Evolutionary conservation across 495 filamentous ascomycete species (phyloP), one percentile per base, ranked within the genome.

Genomic region (Penicillium flavigenum): DNA sequence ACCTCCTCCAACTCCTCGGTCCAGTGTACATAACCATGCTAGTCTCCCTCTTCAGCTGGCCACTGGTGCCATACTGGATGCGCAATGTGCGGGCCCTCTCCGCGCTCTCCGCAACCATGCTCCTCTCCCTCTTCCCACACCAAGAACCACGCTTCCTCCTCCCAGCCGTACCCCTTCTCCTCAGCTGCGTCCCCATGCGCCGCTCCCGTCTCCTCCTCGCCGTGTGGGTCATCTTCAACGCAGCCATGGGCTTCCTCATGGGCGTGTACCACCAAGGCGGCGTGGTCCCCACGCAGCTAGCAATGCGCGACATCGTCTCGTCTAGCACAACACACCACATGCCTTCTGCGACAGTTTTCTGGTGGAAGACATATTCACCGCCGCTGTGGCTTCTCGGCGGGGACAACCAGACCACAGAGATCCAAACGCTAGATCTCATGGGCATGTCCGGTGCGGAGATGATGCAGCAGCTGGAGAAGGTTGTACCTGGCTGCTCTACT

Each of bases 351-450:
- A 70, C 67, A 11, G 88, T 89, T 4, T 79, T 96, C 51, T 98
- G 92, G 92, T 98, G 94, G 94, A 96, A 96, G 65, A 98, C 95
- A 0, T 98, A 98, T 70, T 89, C 86, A 60, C 94, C 94, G 7
- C 94, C 94, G 0, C 85, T 88, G 20, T 98, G 94, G 92, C 79
- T 98, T 17, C 77, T 98, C 24, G 91, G 92, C 55, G 83, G 87
- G 9, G 87, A 88, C 63, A 26, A 55, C 27, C 31, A 29, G 20
- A n/a, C 57, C 56, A 74, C 83, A 14, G 66, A 71, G 12, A 72
- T 93, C 45, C 73, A 71, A n/a, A 96, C 91, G 0, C 73, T 72
- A 12, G 90, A 96, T 65, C 73, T 97, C 24, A 97, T 96, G 88
- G 91, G 91, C 3, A 84, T 89, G 64, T 73, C 82, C 5, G 84